These are phyloP conservation scores for Erodium trifolium DNA, from an alignment of 441 rosid genomes.

Conservation along the genomic window DNA sequence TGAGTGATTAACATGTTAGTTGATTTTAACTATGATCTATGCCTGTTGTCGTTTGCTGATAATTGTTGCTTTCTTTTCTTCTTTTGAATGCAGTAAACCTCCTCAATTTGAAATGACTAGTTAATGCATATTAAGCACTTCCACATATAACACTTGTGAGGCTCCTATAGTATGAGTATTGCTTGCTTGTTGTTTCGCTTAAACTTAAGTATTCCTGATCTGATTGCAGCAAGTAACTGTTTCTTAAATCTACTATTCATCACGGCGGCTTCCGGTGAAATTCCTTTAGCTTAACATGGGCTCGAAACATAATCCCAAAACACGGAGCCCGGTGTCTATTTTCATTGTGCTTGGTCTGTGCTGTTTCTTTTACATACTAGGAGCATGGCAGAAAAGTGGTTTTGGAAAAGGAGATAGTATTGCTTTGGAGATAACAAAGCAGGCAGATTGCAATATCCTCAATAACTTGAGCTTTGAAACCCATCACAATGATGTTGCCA, in stretches of 20 bases:
- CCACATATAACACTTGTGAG: background rate
- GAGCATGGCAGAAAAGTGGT: slow-evolving; percentile 95
- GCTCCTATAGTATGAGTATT: background rate
- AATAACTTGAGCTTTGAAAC: slow-evolving; percentile 44
- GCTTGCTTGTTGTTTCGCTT: background rate
- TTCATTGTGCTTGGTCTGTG: slow-evolving; percentile 68
- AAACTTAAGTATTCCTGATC: background rate
- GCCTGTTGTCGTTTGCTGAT: no score
- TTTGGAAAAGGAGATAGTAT: slow-evolving; percentile 82
- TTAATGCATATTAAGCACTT: background rate
- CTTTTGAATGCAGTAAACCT: no score
- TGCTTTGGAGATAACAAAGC: slow-evolving; percentile 55
- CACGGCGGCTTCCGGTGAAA: no score
- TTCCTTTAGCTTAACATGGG: slow-evolving; percentile 30
- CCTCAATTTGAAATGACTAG: background rate
- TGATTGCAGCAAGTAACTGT: slow-evolving; percentile 8
- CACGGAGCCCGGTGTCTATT: slow-evolving; percentile 54
- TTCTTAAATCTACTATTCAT: background rate
- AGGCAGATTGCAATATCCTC: slow-evolving; percentile 55
- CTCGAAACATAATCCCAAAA: slow-evolving; percentile 44
- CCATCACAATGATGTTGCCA: slow-evolving; percentile 50
- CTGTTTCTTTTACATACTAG: slow-evolving; percentile 77
- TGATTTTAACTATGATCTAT: no score
- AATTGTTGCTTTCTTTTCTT: no score
- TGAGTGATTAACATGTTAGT: background rate